These are phyloP conservation scores for Obelidium mucronatum DNA, from an alignment of 192 early-diverging fungal genomes.

Conservation along the genomic window DNA sequence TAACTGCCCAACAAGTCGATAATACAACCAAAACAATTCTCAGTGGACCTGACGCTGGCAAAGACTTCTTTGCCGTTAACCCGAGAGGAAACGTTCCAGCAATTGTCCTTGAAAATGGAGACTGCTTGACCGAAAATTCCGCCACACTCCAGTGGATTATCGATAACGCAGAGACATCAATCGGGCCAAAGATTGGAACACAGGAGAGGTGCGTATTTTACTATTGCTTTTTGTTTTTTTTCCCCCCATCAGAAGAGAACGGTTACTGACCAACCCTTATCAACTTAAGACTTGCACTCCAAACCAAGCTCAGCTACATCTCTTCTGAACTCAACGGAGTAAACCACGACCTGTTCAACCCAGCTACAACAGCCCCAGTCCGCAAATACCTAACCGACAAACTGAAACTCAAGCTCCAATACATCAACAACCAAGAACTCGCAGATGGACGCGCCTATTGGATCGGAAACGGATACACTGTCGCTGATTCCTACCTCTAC, in stretches of 20 bases:
- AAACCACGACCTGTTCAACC: neutral
- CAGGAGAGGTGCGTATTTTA: slow-evolving; percentile 38
- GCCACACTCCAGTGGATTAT: slow-evolving; percentile 18
- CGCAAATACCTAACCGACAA: neutral
- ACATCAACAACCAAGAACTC: slow-evolving; percentile 41
- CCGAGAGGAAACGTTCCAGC: slow-evolving; percentile 38
- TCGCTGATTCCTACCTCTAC: slow-evolving; percentile 41
- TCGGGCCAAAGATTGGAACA: neutral
- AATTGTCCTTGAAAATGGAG: neutral
- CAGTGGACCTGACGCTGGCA: slow-evolving; percentile 33
- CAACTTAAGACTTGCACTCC: slow-evolving; percentile 12
- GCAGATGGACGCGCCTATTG: slow-evolving; percentile 32
- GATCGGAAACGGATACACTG: slow-evolving; percentile 42
- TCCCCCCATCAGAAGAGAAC: no score
- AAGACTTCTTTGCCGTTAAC: slow-evolving; percentile 40
- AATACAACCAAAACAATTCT: slow-evolving; percentile 25
- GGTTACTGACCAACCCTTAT: no score
- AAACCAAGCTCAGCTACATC: neutral
- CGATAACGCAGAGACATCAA: neutral
- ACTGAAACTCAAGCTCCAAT: neutral
- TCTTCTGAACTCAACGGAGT: neutral
- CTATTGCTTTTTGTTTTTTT: no score
- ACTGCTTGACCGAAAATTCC: neutral
- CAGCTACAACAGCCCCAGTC: no score
- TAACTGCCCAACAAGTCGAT: slow-evolving; percentile 31